Conservation (phyloP, 768 basidiomycete species). For the Collybia mongolica region DNA sequence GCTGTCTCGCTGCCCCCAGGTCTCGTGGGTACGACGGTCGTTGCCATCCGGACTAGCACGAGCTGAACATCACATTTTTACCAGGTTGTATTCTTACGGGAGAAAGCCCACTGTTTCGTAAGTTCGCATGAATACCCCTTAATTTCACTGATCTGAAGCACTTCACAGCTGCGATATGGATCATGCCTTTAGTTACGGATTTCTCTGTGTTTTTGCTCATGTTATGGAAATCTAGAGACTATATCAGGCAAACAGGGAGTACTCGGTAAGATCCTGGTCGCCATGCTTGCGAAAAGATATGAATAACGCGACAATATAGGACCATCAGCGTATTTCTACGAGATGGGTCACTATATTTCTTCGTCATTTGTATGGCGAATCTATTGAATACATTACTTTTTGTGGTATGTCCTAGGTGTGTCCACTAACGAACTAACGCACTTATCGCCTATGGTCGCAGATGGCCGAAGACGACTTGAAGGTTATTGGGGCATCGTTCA, state of each 20-base stretch:
- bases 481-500: conserved; percentile 29
- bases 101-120: conserved; percentile 19
- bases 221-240: conserved; percentile 11
- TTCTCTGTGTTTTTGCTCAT: conserved; percentile 6
- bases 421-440: not conserved
- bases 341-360: conserved; percentile 26
- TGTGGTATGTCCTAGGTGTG: conserved; percentile 16
- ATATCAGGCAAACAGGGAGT: conserved; percentile 2
- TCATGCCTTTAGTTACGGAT: conserved; percentile 22
- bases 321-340: conserved; percentile 22
- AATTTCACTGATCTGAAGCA: not conserved
- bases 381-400: conserved; percentile 23
- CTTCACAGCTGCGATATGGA: conserved; percentile 21
- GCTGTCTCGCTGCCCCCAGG: conserved; percentile 22
- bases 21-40: conserved; percentile 15
- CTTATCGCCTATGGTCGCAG: conserved; percentile 3
- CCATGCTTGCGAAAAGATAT: too few species aligned
- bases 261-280: conserved; percentile 10
- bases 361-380: conserved; percentile 24
- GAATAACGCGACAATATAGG: not conserved
- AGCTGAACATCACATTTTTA: not conserved
- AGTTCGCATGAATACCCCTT: conserved; percentile 1
- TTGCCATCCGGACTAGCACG: not conserved
- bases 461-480: conserved; percentile 21
- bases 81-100: conserved; percentile 26